phyloP scores from a whole-genome alignment of 805 yeast genomes.

The Cyberlindnera petersonii region DNA sequence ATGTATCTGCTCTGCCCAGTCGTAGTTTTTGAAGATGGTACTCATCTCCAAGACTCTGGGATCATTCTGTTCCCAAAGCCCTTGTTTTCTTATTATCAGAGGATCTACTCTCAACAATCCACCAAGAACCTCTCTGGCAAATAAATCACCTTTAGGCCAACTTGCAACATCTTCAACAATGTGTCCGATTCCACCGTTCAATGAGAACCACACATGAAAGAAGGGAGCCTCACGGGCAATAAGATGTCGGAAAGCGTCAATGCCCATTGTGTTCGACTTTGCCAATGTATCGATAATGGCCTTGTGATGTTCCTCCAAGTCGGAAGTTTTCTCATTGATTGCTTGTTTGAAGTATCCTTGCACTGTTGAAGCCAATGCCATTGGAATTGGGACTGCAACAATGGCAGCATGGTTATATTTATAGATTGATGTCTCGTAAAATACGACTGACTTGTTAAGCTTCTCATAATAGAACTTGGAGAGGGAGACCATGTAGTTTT shows the following conservation, averaged over 20 bases:
- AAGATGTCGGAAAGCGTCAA: constrained; percentile 29
- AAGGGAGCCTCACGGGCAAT: constrained; percentile 47
- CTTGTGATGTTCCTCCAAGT: constrained; percentile 36
- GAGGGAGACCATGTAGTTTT: constrained; percentile 39
- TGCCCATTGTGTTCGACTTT: constrained; percentile 21
- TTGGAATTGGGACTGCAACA: constrained; percentile 41
- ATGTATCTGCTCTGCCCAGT: constrained; percentile 9
- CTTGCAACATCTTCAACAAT: constrained; percentile 37
- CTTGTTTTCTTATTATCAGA: constrained; percentile 32
- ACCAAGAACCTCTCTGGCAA: constrained; percentile 44
- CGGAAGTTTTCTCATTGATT: constrained; percentile 34
- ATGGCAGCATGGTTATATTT: constrained; percentile 37
- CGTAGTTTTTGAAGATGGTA: constrained; percentile 5
- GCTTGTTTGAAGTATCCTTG: constrained; percentile 42
- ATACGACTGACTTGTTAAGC: constrained; percentile 35
- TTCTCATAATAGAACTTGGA: constrained; percentile 36
- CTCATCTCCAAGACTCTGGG: constrained; percentile 14
- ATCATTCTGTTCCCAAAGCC: constrained; percentile 22
- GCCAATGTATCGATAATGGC: constrained; percentile 37
- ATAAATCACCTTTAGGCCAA: constrained; percentile 47
- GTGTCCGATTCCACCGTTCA: constrained; percentile 49
- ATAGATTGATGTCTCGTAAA: constrained; percentile 41
- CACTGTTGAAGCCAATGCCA: constrained; percentile 27
- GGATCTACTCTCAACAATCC: constrained; percentile 40
- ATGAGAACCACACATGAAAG: constrained; percentile 46